Conservation (phyloP, 2,329 filamentous ascomycete genomes). For the Ascochyta koolunga region DNA sequence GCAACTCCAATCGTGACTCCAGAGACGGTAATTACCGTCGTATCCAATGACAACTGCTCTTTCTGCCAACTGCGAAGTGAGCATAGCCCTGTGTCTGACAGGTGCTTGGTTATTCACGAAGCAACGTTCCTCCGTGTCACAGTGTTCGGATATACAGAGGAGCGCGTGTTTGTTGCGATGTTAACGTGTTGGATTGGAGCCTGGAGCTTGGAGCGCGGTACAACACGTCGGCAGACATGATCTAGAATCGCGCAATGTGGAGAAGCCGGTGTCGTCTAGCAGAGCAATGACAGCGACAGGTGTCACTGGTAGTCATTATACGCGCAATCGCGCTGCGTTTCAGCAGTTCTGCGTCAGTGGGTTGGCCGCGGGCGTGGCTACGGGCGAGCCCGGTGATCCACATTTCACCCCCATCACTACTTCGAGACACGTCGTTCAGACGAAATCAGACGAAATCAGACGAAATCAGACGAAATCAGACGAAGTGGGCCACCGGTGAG, state of each 20-base stretch:
- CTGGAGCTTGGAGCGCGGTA: neutral
- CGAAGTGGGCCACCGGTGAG: conserved; percentile 30
- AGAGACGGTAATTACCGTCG: neutral
- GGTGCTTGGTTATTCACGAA: neutral
- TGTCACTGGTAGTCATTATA: neutral
- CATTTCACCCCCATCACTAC: neutral
- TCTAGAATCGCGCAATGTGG: neutral
- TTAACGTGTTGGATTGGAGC: neutral
- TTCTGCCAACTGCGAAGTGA: conserved; percentile 35
- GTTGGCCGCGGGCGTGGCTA: conserved; percentile 2
- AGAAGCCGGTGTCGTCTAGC: neutral
- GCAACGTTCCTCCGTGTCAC: neutral
- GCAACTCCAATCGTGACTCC: neutral
- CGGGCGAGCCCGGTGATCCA: conserved; percentile 9
- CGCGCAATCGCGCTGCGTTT: conserved; percentile 1
- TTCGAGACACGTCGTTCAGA: conserved; percentile 2
- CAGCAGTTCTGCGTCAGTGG: neutral
- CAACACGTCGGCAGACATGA: neutral
- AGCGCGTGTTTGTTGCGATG: neutral
- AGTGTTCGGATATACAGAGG: too few relatives aligned
- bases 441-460: neutral
- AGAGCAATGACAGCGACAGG: neutral
- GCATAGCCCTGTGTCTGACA: conserved; percentile 30
- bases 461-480: conserved; percentile 1
- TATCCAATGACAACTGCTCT: conserved; percentile 28